A percentile compares a stretch with the other conserved stretches of the same genome.
phyloP scores from a whole-genome alignment of 495 filamentous ascomycete genomes.

The Xylaria bambusicola region DNA sequence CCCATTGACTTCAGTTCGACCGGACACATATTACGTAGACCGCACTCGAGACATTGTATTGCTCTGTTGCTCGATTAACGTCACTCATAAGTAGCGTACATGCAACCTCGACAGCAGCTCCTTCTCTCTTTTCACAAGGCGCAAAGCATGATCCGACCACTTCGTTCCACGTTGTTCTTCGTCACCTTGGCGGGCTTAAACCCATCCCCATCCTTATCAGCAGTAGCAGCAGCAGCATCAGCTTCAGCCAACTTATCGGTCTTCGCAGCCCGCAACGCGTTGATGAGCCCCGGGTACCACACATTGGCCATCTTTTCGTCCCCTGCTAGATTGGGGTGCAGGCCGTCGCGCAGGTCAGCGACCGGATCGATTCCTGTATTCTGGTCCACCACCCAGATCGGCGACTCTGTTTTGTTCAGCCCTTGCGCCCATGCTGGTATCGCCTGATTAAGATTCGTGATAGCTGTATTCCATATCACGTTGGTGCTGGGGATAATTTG shows the following conservation, averaged over 20 bases:
- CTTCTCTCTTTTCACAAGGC: too few relatives aligned
- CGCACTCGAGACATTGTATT: too few relatives aligned
- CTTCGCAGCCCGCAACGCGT: conserved; percentile 36
- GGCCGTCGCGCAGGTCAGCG: conserved; percentile 48
- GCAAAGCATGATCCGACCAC: too few relatives aligned
- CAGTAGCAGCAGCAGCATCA: background rate
- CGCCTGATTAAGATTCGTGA: conserved; percentile 48
- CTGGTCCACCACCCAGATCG: conserved; percentile 55
- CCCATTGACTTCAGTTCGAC: too few relatives aligned
- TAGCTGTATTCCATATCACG: conserved; percentile 36
- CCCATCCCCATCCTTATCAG: too few relatives aligned
- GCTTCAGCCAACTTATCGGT: conserved; percentile 25
- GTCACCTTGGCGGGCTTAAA: too few relatives aligned
- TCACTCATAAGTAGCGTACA: too few relatives aligned
- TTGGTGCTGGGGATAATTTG: conserved; percentile 49
- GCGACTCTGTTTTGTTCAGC: conserved; percentile 49
- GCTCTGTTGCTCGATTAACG: too few relatives aligned
- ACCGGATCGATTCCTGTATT: conserved; percentile 45
- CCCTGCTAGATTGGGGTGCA: conserved; percentile 50
- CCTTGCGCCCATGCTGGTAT: conserved; percentile 48
- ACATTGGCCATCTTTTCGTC: conserved; percentile 48
- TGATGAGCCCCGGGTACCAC: conserved; percentile 47
- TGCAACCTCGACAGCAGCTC: too few relatives aligned
- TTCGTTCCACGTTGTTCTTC: too few relatives aligned
- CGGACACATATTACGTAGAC: too few relatives aligned